These are phyloP conservation scores for Scopulariopsis brevicaulis DNA, from an alignment of 2,329 filamentous ascomycete genomes.

Conservation along the genomic window DNA sequence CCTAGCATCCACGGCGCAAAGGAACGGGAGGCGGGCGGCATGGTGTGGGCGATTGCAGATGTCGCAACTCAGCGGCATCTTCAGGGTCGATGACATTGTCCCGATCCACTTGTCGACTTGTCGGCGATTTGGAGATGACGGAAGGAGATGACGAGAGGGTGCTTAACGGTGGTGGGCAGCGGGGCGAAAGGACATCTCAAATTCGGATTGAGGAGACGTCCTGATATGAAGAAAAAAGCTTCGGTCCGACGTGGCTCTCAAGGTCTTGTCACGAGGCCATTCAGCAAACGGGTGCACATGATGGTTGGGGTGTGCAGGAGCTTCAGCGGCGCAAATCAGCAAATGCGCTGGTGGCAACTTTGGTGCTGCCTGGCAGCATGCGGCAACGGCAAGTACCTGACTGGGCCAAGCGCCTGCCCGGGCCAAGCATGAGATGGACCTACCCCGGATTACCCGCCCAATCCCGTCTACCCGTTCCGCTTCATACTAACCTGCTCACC, in stretches of 20 bases:
- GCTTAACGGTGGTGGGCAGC: background rate
- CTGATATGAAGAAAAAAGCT: background rate
- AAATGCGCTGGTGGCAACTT: background rate
- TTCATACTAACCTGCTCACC: no score
- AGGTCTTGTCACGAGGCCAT: background rate
- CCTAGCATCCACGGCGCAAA: conserved; percentile 60
- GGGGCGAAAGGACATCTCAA: background rate
- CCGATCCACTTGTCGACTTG: background rate
- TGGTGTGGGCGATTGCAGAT: conserved; percentile 50
- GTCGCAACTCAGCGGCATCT: conserved; percentile 52
- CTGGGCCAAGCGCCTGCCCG: no score
- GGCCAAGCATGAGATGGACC: no score
- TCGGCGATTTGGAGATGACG: background rate
- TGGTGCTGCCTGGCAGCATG: background rate
- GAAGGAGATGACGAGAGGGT: no score
- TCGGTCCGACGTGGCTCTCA: background rate
- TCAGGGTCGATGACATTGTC: background rate
- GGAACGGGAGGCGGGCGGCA: conserved; percentile 46
- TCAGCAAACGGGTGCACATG: background rate
- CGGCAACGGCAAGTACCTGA: no score
- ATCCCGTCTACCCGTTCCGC: no score
- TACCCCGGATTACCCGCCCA: no score
- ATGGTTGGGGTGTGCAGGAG: background rate
- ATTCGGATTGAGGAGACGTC: background rate
- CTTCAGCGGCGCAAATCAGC: background rate